A percentile compares a stretch with the other conserved stretches of the same genome.
Evolutionary conservation across 2,329 filamentous ascomycete genomes (phyloP).

Genomic region (Calonectria pauciramosa): DNA sequence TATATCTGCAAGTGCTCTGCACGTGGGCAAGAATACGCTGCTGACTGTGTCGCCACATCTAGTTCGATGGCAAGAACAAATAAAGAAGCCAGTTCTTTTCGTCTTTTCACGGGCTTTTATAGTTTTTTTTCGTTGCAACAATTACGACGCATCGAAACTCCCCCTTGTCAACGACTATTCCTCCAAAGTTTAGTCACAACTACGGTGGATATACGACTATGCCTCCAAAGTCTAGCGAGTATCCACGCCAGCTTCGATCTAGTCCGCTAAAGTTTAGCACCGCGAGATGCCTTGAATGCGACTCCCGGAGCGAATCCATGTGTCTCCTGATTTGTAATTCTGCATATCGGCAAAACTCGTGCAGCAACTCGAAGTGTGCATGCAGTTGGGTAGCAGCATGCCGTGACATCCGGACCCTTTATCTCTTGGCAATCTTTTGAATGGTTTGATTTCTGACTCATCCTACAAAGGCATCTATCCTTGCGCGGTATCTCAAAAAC

Average conservation of each 20-base stretch:
- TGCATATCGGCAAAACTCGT: background rate
- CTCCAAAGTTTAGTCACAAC: constrained; percentile 17
- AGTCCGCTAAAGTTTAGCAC: constrained; percentile 16
- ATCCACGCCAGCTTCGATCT: background rate
- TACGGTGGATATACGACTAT: constrained; percentile 2
- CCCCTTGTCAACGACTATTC: background rate
- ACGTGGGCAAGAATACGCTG: background rate
- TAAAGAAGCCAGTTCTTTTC: background rate
- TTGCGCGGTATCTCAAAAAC: constrained; percentile 24
- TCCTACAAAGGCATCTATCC: constrained; percentile 34
- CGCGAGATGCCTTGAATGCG: background rate
- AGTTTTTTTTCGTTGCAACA: background rate
- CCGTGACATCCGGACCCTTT: background rate
- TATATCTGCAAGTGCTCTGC: background rate
- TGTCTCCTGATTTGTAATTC: background rate
- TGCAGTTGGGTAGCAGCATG: background rate
- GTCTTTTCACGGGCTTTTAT: too few species aligned
- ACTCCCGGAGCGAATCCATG: background rate
- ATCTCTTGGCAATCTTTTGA: background rate
- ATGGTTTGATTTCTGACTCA: background rate
- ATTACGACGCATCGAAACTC: background rate
- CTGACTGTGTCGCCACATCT: background rate
- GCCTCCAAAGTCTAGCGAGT: constrained; percentile 21
- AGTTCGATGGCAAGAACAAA: background rate
- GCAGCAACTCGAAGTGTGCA: background rate